phyloP scores from a whole-genome alignment of 2,329 filamentous ascomycete genomes.

The Aspergillus sergii region DNA sequence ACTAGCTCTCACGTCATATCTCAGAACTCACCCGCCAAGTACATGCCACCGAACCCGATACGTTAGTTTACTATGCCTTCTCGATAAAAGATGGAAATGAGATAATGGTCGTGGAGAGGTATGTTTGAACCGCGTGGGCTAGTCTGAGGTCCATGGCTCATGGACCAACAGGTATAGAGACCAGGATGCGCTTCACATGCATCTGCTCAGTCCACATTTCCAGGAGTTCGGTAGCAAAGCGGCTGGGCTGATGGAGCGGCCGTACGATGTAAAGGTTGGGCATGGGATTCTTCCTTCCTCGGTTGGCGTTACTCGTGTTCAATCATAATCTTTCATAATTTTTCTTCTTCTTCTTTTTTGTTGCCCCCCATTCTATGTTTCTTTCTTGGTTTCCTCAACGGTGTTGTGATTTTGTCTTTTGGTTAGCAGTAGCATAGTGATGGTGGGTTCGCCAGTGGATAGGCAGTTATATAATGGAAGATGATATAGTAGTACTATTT shows the following conservation, averaged over 20 bases:
- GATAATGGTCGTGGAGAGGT: slow-evolving; percentile 39
- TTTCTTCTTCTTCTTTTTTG: not conserved
- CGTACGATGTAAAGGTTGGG: slow-evolving; percentile 27
- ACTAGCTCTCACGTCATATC: slow-evolving; percentile 29
- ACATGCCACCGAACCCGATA: slow-evolving; percentile 34
- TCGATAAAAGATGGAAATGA: slow-evolving; percentile 30
- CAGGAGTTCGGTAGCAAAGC: slow-evolving; percentile 24
- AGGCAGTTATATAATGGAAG: not conserved
- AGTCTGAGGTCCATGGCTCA: not conserved
- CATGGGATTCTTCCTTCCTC: slow-evolving; percentile 21
- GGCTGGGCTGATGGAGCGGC: slow-evolving; percentile 23
- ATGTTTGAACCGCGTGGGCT: not conserved
- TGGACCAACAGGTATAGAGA: slow-evolving; percentile 29
- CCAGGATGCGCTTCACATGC: slow-evolving; percentile 26
- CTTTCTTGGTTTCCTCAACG: not conserved
- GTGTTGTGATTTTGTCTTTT: not conserved
- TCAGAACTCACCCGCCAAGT: slow-evolving; percentile 31
- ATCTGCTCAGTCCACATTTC: slow-evolving; percentile 29
- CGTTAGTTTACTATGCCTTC: slow-evolving; percentile 35
- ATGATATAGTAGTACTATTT: not conserved
- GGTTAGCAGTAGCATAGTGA: not conserved
- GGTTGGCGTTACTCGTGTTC: slow-evolving; percentile 27
- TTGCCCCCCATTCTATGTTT: too few relatives aligned
- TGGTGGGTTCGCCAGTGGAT: not conserved
- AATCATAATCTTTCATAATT: not conserved